Evolutionary conservation across 345 rosid genomes (phyloP), one percentile per base, ranked within the genome.

Genomic region (Dipteronia dyeriana): DNA sequence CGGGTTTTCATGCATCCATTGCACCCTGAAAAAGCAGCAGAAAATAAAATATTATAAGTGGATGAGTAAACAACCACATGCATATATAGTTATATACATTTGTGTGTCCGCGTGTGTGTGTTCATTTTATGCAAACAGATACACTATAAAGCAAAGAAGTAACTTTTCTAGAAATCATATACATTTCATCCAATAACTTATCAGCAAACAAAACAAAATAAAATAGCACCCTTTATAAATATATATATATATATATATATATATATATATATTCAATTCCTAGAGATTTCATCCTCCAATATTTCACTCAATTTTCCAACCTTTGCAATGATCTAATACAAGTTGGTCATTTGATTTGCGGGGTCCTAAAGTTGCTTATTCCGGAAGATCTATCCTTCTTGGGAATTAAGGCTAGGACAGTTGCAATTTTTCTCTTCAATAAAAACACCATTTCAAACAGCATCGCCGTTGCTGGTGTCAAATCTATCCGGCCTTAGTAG

Each of bases 1-100:
- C 45, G 88, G 84, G 20, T 84, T 66, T 73, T 84, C 86, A 66
- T 88, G 90, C 12, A 62, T 61, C 90, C 97, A 91, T 13, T 89
- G 88, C 66, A 89, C 97, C 70, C 95, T 93, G 88, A 72, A 76
- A 75, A 67, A 41, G 71, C 72, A 74, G 77, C 25, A 79, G 26
- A 66, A 74, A 80, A 64, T 9, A 12, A 61, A 66, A 74, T 62
- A 67, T 26, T 41, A 68, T n/a, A 71, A 26, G 6, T 31, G 16
- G 38, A 34, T 34, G 38, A 62, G 12, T 41, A 41, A 41, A 41
- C 45, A 41, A 41, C 38, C 38, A 34, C 45, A 41, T 41, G 45
- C 45, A 23, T 62, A 62, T 26, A n/a, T n/a, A n/a, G n/a, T n/a
- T n/a, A n/a, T n/a, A 62, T 22, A 62, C 13, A 62, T 62, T 23